Base-by-base conservation (phyloP, 2,329 filamentous ascomycete genomes). In the Plenodomus biglobosus region DNA sequence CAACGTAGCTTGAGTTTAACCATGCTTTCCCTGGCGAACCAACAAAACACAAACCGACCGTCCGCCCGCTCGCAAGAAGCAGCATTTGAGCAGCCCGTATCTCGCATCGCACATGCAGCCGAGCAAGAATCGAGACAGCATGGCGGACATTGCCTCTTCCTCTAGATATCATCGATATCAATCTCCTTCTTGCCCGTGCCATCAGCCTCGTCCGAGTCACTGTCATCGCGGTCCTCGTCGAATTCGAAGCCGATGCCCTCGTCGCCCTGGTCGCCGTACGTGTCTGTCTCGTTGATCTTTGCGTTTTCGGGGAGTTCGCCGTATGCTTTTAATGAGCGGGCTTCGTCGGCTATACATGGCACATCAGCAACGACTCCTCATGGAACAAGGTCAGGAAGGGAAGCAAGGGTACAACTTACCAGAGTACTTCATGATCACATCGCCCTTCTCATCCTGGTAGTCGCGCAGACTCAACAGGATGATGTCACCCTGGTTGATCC, bases 251-350 rank as follows among this genome's bases (percentile, higher is more conserved):
- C 94, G 78, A 88, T 90, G 70, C 96, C 70, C 75, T 94, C 92
- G 74, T 95, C 88, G 75, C 91, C 92, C 74, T 92, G 89, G 75
- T 92, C 89, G 69, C 90, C 84, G 71, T 85, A 95, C 40, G 90
- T 95, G 76, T 97, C 94, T 58, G 91, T 96, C 84, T 99, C 94
- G 85, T 99, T 99, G 85, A 99, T 99, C 87, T 97, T 97, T 74
- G 94, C 94, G 69, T 85, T 88, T 79, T 97, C 94, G 63, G 94
- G 94, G 52, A 99, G 82, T 77, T 99, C 94, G 75, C 94, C 94
- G 76, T 97, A 97, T 55, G 91, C 90, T 80, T 97, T 97, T 69
- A 99, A 84, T 62, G 85, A 88, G 71, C 94, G 87, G 67, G 94
- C 94, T 80, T 97, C 94, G 72, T 99, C 94, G 77, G 71, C 69